Percentiles rank a stretch among this genome's conserved stretches.
Conservation (phyloP, 495 filamentous ascomycete species). For the Penicillium angulare region DNA sequence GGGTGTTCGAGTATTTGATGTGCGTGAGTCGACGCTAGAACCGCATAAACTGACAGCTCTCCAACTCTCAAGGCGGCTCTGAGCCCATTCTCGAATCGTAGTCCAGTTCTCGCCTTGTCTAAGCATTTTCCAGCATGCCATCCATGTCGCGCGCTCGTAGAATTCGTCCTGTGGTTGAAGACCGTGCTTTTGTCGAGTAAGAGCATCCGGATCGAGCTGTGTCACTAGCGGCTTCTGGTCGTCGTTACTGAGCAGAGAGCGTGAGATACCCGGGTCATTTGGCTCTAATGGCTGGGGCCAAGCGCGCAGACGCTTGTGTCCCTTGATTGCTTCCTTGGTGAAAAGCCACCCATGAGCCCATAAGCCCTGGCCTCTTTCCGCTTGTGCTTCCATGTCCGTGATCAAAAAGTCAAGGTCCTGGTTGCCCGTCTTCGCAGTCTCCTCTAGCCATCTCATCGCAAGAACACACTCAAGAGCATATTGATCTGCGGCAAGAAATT, state of each 20-base stretch:
- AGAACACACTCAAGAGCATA: slow-evolving; percentile 72
- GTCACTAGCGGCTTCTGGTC: slow-evolving; percentile 68
- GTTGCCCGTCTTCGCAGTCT: slow-evolving; percentile 58
- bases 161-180: slow-evolving; percentile 78
- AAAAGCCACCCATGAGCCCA: slow-evolving; percentile 89
- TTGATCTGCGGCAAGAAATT: slow-evolving; percentile 61
- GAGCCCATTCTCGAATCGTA: slow-evolving; percentile 77
- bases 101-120: slow-evolving; percentile 70
- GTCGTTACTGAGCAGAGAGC: slow-evolving; percentile 54
- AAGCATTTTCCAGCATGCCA: slow-evolving; percentile 85
- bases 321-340: slow-evolving; percentile 85
- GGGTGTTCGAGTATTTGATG: slow-evolving; percentile 31
- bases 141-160: slow-evolving; percentile 84
- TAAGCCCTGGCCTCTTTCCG: slow-evolving; percentile 63
- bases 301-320: slow-evolving; percentile 72
- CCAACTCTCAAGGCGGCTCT: slow-evolving; percentile 78
- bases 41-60: slow-evolving; percentile 59
- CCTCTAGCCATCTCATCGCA: slow-evolving; percentile 80
- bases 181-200: slow-evolving; percentile 68
- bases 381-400: slow-evolving; percentile 57
- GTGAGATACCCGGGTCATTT: slow-evolving; percentile 52
- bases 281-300: slow-evolving; percentile 64
- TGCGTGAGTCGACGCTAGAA: slow-evolving; percentile 35
- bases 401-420: slow-evolving; percentile 74
- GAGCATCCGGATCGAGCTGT: slow-evolving; percentile 92